phyloP scores from a whole-genome alignment of 371 early-diverging fungal genomes.

The Conidiobolus incongruus region DNA sequence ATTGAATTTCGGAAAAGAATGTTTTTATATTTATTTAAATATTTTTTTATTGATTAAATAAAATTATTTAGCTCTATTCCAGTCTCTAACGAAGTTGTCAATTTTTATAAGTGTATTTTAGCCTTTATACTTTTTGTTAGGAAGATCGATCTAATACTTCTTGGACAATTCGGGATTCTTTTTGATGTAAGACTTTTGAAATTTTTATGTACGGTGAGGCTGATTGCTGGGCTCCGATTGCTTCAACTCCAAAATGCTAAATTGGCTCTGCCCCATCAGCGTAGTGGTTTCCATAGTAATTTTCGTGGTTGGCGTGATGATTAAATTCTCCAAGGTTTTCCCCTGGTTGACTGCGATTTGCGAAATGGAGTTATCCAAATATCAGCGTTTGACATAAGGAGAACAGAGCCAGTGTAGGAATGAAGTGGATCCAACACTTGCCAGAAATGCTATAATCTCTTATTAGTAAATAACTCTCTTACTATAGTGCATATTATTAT shows the following conservation, averaged over 20 bases:
- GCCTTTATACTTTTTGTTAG: too few relatives aligned
- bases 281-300: background rate
- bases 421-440: background rate
- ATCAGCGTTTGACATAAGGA: background rate
- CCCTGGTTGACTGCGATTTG: too few relatives aligned
- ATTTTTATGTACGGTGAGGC: background rate
- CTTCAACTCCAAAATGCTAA: background rate
- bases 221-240: background rate
- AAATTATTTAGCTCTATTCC: too few relatives aligned
- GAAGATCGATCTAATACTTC: background rate
- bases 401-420: constrained; percentile 1
- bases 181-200: background rate
- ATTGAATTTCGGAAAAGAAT: constrained; percentile 11
- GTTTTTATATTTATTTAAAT: too few relatives aligned
- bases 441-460: background rate
- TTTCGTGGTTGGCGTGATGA: background rate
- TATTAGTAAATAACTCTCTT: background rate
- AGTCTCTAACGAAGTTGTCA: too few relatives aligned
- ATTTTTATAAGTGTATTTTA: too few relatives aligned
- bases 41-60: too few relatives aligned
- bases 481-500: background rate
- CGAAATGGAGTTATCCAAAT: background rate
- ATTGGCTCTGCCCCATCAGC: background rate
- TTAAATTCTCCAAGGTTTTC: too few relatives aligned
- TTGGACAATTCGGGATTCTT: background rate